These are phyloP conservation scores for Dryas alaskensis DNA, from an alignment of 306 rosid genomes.

Conservation along the genomic window DNA sequence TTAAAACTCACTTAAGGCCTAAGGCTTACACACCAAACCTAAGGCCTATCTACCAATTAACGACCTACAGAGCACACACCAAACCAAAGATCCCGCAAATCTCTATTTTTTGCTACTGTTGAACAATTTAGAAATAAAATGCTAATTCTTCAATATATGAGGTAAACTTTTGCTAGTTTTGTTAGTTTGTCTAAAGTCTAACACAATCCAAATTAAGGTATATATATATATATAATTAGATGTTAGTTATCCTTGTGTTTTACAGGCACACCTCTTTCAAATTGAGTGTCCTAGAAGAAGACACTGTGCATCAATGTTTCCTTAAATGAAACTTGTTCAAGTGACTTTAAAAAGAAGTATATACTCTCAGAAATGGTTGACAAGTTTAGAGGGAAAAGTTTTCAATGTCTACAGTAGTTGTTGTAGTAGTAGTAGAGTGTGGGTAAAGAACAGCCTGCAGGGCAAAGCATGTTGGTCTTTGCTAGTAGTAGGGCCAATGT, in stretches of 20 bases:
- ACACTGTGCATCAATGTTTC: not conserved
- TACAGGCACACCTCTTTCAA: not conserved
- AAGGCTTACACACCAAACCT: no score
- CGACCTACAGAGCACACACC: no score
- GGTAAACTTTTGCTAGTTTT: no score
- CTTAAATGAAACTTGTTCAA: not conserved
- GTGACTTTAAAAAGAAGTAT: not conserved
- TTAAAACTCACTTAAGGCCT: no score
- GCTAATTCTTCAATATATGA: no score
- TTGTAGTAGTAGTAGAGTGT: not conserved
- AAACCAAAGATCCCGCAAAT: no score
- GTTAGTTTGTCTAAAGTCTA: no score
- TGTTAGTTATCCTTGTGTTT: not conserved
- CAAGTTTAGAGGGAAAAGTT: not conserved
- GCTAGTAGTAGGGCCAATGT: not conserved
- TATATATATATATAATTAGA: not conserved
- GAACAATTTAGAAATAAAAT: no score
- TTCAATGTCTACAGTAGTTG: not conserved
- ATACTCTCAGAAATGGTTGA: not conserved
- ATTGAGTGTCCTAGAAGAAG: not conserved
- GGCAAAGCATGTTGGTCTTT: not conserved
- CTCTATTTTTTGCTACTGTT: no score
- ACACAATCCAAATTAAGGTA: no score
- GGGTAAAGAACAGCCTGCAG: not conserved
- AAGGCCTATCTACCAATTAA: no score